Percentiles rank a stretch among this genome's conserved stretches.
phyloP scores from a whole-genome alignment of 176 grass and related monocot species.

The Bolboschoenus planiculmis region DNA sequence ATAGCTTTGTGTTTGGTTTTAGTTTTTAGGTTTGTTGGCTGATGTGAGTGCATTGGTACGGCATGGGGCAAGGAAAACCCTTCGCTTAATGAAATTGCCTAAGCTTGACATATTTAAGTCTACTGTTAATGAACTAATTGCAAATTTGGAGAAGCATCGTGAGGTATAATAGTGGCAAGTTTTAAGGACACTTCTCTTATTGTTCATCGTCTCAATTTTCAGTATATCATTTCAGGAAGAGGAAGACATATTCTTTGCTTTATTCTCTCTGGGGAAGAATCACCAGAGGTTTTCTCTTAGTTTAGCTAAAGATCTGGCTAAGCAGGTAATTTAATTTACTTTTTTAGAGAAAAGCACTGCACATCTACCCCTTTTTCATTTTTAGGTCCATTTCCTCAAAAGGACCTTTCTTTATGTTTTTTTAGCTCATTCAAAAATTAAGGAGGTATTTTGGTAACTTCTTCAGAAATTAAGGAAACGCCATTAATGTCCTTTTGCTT shows the following conservation, averaged over 20 bases:
- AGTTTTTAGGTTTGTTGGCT: constrained; percentile 74
- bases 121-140: constrained; percentile 59
- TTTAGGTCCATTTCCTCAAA: neutral
- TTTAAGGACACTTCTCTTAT: neutral
- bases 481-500: neutral
- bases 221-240: constrained; percentile 54
- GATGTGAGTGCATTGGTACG: constrained; percentile 52
- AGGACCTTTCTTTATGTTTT: neutral
- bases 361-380: neutral
- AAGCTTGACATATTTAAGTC: constrained; percentile 72
- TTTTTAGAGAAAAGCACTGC: neutral
- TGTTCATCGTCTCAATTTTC: constrained; percentile 17
- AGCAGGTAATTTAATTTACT: constrained; percentile 57
- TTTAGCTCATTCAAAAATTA: neutral
- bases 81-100: constrained; percentile 52
- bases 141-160: constrained; percentile 55
- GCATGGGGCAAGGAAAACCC: constrained; percentile 46
- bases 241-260: constrained; percentile 59
- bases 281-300: constrained; percentile 59
- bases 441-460: neutral
- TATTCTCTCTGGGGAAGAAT: constrained; percentile 74
- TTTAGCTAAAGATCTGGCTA: constrained; percentile 67
- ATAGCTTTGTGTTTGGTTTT: constrained; percentile 22
- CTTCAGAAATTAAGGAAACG: neutral
- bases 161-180: constrained; percentile 52